These are phyloP conservation scores for Phytophthora lateralis DNA, from an alignment of 352 stramenopile species.

Conservation along the genomic window DNA sequence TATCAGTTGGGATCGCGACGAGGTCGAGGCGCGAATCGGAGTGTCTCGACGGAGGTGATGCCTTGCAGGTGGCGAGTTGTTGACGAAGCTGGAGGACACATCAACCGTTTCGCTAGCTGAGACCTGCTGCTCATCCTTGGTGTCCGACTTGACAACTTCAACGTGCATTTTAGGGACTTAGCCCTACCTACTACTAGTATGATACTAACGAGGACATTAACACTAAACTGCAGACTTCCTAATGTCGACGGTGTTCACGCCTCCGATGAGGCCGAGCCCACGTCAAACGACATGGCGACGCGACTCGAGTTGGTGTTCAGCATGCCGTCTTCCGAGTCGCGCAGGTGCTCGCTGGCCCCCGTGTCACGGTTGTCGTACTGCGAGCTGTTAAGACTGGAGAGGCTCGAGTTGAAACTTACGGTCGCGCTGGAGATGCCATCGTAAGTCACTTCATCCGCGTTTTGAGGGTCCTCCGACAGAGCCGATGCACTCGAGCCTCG, in stretches of 20 bases:
- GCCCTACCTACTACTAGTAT: constrained; percentile 6
- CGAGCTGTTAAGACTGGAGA: constrained; percentile 29
- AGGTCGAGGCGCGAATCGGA: not conserved
- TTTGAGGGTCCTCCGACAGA: not conserved
- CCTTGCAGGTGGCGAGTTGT: not conserved
- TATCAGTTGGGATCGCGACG: too few species aligned
- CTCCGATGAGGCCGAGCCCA: constrained; percentile 14
- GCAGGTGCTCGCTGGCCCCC: constrained; percentile 41
- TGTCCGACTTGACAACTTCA: constrained; percentile 9
- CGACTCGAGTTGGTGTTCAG: constrained; percentile 32
- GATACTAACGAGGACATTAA: constrained; percentile 14
- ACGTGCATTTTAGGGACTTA: constrained; percentile 7
- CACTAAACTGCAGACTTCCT: constrained; percentile 13
- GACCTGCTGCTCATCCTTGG: too few species aligned
- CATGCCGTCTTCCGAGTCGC: constrained; percentile 27
- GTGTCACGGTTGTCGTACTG: constrained; percentile 40
- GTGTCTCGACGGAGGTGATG: not conserved
- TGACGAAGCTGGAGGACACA: too few species aligned
- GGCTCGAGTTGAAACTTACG: constrained; percentile 35
- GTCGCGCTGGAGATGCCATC: constrained; percentile 18
- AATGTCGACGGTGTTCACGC: constrained; percentile 1
- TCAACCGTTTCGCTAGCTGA: too few species aligned
- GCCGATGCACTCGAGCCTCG: constrained; percentile 3
- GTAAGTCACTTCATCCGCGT: not conserved
- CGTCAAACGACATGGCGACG: constrained; percentile 39